Evolutionary conservation across 2,329 filamentous ascomycete genomes (phyloP).

Genomic region (Beauveria medogensis): DNA sequence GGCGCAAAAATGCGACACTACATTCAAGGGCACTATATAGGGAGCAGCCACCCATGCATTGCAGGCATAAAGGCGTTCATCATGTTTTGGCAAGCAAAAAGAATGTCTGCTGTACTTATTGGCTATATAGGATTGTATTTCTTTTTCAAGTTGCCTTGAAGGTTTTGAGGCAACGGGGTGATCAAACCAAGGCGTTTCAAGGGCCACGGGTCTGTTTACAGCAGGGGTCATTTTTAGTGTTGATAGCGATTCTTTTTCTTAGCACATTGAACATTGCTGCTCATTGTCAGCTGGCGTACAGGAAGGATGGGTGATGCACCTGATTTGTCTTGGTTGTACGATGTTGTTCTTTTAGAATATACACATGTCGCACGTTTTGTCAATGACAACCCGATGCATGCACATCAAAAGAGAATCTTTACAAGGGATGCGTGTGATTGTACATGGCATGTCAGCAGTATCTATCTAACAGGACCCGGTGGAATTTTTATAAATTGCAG

Average conservation of each 20-base stretch:
- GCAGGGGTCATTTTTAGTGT: conserved; percentile 1
- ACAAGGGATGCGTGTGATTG: background rate
- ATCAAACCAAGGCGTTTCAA: conserved; percentile 6
- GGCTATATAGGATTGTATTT: conserved; percentile 12
- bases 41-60: conserved; percentile 2
- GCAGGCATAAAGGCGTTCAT: conserved; percentile 10
- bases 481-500: conserved; percentile 48
- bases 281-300: background rate
- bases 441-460: conserved; percentile 63
- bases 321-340: background rate
- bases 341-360: background rate
- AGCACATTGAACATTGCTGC: background rate
- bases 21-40: background rate
- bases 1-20: background rate
- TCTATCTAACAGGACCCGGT: conserved; percentile 97
- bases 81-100: background rate
- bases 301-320: background rate
- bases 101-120: conserved; percentile 10
- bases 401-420: background rate
- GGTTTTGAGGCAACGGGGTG: background rate
- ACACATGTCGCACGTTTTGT: background rate
- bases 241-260: background rate
- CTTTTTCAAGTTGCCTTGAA: conserved; percentile 10
- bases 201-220: background rate
- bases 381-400: background rate